Conservation (phyloP, 2,329 filamentous ascomycete genomes). For the Westerdykella sp. region DNA sequence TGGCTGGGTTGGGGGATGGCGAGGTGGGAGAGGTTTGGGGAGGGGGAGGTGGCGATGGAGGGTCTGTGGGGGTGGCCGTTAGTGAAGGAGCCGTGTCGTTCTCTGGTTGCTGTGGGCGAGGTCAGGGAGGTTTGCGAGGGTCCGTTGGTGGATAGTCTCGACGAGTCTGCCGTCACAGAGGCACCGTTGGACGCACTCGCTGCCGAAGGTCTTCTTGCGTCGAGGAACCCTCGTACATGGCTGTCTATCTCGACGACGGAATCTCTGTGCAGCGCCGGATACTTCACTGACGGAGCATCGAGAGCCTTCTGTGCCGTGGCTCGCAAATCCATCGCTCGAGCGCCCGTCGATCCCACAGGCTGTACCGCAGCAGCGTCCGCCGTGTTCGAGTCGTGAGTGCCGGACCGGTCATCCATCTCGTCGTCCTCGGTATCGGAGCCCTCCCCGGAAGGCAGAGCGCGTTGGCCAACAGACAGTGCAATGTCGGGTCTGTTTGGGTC, state of each 20-base stretch:
- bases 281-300: not conserved
- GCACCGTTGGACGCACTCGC: conserved; percentile 7
- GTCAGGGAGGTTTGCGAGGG: conserved; percentile 1
- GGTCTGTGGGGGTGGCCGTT: conserved; percentile 18
- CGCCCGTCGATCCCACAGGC: conserved; percentile 2
- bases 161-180: conserved; percentile 2
- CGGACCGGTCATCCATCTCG: conserved; percentile 28
- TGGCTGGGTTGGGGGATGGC: conserved; percentile 28
- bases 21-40: conserved; percentile 25
- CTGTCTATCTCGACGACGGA: conserved; percentile 14
- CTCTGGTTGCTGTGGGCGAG: conserved; percentile 10
- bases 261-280: conserved; percentile 8
- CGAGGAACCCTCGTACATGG: conserved; percentile 4
- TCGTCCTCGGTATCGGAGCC: conserved; percentile 43
- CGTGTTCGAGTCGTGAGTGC: not conserved
- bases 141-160: not conserved
- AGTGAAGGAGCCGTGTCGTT: conserved; percentile 13
- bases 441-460: conserved; percentile 43
- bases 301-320: conserved; percentile 16
- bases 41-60: conserved; percentile 16
- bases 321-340: conserved; percentile 9
- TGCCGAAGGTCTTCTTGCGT: conserved; percentile 7
- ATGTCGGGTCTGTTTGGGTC: conserved; percentile 60
- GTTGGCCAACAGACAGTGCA: conserved; percentile 50
- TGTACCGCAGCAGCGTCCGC: too few relatives aligned